Evolutionary conservation across 2,329 filamentous ascomycete genomes (phyloP).

Genomic region (Hypoxylon rubiginosum): DNA sequence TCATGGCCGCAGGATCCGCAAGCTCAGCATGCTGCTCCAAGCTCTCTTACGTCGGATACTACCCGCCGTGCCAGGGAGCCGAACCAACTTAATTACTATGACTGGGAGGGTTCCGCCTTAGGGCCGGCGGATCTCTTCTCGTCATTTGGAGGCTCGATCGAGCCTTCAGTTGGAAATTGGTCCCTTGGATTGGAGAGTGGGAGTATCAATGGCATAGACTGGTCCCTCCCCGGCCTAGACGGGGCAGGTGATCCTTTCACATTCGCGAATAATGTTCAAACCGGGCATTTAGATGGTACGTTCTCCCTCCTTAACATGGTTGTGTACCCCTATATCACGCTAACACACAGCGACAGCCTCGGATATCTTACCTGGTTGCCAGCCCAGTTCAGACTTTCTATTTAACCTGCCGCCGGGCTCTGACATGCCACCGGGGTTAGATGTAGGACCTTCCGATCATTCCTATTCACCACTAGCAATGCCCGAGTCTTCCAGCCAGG

Average conservation of each 20-base stretch:
- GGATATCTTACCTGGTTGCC: conserved; percentile 44
- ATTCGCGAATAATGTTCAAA: conserved; percentile 42
- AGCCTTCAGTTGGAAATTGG: conserved; percentile 44
- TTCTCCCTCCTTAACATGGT: conserved; percentile 10
- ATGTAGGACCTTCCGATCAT: conserved; percentile 15
- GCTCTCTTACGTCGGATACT: conserved; percentile 41
- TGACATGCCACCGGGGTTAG: conserved; percentile 29
- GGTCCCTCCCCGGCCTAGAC: conserved; percentile 45
- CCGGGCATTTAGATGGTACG: conserved; percentile 47
- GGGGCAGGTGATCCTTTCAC: conserved; percentile 40
- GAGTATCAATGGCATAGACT: conserved; percentile 41
- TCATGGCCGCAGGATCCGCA: conserved; percentile 42
- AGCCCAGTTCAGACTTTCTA: conserved; percentile 41
- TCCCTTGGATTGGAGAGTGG: conserved; percentile 41
- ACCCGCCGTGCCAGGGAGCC: conserved; percentile 40
- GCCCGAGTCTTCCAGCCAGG: conserved; percentile 32
- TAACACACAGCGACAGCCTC: conserved; percentile 20
- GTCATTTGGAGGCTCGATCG: conserved; percentile 45
- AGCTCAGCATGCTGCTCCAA: conserved; percentile 33
- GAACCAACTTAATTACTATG: conserved; percentile 42
- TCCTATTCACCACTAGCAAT: conserved; percentile 23
- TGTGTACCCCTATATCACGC: neutral
- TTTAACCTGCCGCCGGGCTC: conserved; percentile 40
- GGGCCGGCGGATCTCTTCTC: conserved; percentile 49
- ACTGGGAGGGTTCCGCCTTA: conserved; percentile 42